Base-by-base conservation (phyloP, 768 basidiomycete species). In the Aureoboletus auriporus region DNA sequence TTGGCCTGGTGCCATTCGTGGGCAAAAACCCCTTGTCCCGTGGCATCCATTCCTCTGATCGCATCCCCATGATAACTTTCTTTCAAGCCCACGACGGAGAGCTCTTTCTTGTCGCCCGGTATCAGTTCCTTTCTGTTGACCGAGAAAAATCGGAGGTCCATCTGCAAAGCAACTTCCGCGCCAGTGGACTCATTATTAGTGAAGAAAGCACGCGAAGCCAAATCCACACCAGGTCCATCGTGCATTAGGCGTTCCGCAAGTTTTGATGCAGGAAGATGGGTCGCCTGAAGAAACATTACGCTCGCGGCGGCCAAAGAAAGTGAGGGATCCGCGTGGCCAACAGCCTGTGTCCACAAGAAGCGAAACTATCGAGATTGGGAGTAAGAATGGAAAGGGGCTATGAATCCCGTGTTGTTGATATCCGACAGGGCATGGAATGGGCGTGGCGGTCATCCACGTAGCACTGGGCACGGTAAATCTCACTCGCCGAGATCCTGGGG, bases 51-150 rank as follows among this genome's bases (percentile, higher is more conserved):
- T 2, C 86, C 85, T 0, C 95, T 95, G 52, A 97, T 94, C 12
- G 95, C 97, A 66, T 98, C 95, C 2, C 95, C 95, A 60, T 98
- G 95, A 69, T 97, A 98, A 61, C 92, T 92, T 5, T 95, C 95
- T 55, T 82, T 85, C 37, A 98, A 59, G 0, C 95, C 95, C 4
- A 98, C 63, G 1, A 98, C 78, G 5, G 89, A 90, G 5, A 93
- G 69, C 23, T 71, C 68, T 51, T 77, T 79, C 54, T 72, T 71
- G 23, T 72, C 71, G 9, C 49, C 34, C 6, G 66, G 59, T 17
- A 68, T 60, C 6, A 79, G 57, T 1, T 62, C 58, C 11, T 61
- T 56, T 14, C 66, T 59, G 16, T 74, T 70, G 31, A 67, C 54
- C 13, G 78, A 70, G 52, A 76, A 86, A 2, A 84, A 82, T 23